These are phyloP conservation scores for Mayamaea pseudoterrestris DNA, from an alignment of 108 stramenopile genomes.

Conservation along the genomic window DNA sequence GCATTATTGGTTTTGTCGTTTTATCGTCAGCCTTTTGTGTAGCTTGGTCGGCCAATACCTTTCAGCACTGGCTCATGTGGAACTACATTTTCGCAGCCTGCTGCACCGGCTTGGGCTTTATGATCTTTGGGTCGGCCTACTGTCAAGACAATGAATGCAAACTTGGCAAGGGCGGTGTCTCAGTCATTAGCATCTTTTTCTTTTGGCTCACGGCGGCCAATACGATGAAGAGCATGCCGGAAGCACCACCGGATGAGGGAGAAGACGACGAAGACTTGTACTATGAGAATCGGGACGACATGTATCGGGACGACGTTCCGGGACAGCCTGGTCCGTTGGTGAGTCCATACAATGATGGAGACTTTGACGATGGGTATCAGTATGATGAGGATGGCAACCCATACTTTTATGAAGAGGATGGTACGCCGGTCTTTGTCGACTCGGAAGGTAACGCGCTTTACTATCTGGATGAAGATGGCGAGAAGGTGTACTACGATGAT, in stretches of 20 bases:
- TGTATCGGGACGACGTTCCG: no score
- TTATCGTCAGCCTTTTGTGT: slow-evolving; percentile 1
- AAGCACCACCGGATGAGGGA: slow-evolving; percentile 1
- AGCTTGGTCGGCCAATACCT: slow-evolving; percentile 1
- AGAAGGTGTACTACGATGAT: background rate
- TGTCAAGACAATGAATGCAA: slow-evolving; percentile 8
- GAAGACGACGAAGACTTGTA: slow-evolving; percentile 1
- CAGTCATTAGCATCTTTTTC: slow-evolving; percentile 3
- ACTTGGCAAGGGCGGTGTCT: slow-evolving; percentile 1
- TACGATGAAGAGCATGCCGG: slow-evolving; percentile 9
- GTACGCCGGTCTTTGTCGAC: no score
- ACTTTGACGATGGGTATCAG: no score
- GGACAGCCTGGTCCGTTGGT: no score
- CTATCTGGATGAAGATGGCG: slow-evolving; percentile 1
- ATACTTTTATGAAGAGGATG: no score
- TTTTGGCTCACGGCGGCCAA: slow-evolving; percentile 6
- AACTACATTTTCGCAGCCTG: slow-evolving; percentile 2
- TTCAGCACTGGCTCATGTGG: slow-evolving; percentile 8
- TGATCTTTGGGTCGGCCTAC: slow-evolving; percentile 6
- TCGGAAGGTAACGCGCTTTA: no score
- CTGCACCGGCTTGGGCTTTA: slow-evolving; percentile 3
- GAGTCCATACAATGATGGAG: background rate
- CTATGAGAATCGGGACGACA: slow-evolving; percentile 7
- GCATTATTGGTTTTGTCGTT: slow-evolving; percentile 1
- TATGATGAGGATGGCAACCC: no score